phyloP scores from a whole-genome alignment of 2,329 filamentous ascomycete genomes.

The Claviceps sp. region DNA sequence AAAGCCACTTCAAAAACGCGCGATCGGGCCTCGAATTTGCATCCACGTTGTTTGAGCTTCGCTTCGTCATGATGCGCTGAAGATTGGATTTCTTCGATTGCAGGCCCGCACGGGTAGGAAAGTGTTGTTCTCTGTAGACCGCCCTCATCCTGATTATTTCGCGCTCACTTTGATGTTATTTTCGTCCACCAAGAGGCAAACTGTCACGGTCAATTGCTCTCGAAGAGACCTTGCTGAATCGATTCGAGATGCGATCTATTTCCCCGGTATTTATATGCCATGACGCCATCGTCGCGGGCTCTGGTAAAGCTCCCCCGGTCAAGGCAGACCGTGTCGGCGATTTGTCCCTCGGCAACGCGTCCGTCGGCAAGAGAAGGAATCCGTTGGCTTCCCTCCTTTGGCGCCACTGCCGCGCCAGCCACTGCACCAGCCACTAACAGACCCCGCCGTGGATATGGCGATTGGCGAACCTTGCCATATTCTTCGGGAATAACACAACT shows the following conservation, averaged over 20 bases:
- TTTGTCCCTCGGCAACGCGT: conserved; percentile 3
- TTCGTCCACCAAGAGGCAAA: not conserved
- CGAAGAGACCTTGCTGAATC: not conserved
- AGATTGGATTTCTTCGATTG: not conserved
- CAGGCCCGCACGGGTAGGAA: not conserved
- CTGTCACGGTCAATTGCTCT: not conserved
- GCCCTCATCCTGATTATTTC: not conserved
- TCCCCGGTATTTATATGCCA: conserved; percentile 6
- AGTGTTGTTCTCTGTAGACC: not conserved
- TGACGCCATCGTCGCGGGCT: conserved; percentile 16
- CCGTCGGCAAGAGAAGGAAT: not conserved
- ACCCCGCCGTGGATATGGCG: not conserved
- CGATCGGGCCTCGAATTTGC: conserved; percentile 1
- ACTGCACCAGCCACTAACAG: not conserved
- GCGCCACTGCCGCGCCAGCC: not conserved
- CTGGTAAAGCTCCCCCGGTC: conserved; percentile 13
- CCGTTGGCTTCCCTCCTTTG: not conserved
- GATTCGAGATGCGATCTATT: conserved; percentile 2
- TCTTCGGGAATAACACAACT: not conserved
- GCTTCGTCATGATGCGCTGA: too few relatives aligned
- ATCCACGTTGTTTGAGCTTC: not conserved
- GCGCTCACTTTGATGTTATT: conserved; percentile 1
- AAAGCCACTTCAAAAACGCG: not conserved
- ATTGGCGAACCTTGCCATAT: too few relatives aligned
- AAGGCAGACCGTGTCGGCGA: conserved; percentile 13